phyloP scores from a whole-genome alignment of 2,329 filamentous ascomycete genomes.

The Gremmenia infestans region DNA sequence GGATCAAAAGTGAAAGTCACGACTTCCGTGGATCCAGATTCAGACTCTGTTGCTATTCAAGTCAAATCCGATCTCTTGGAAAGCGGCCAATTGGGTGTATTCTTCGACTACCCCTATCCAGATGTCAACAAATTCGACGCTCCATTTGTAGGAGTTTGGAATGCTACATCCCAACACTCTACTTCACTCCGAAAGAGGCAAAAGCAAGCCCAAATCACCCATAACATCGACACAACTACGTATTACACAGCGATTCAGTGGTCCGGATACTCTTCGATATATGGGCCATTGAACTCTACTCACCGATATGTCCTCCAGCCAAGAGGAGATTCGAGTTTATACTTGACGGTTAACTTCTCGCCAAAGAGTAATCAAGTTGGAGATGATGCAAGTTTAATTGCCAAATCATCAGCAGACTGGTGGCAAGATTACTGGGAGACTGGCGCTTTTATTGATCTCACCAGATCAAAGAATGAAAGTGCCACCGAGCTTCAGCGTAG shows the following conservation, averaged over 20 bases:
- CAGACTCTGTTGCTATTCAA: conserved; percentile 35
- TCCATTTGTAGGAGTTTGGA: conserved; percentile 37
- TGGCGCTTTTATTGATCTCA: conserved; percentile 40
- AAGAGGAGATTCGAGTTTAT: neutral
- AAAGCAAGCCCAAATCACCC: conserved; percentile 32
- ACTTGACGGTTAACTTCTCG: conserved; percentile 19
- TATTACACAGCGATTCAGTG: conserved; percentile 33
- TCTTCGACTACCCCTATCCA: conserved; percentile 40
- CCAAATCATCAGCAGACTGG: conserved; percentile 10
- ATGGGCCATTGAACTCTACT: conserved; percentile 8
- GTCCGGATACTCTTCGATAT: conserved; percentile 14
- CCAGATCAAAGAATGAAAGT: conserved; percentile 31
- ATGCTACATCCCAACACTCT: conserved; percentile 37
- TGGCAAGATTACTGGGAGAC: conserved; percentile 31
- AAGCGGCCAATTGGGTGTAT: conserved; percentile 32
- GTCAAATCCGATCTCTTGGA: conserved; percentile 35
- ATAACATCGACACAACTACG: conserved; percentile 35
- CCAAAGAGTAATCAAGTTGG: neutral
- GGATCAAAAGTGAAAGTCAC: conserved; percentile 31
- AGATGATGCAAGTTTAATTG: neutral
- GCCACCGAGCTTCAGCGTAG: conserved; percentile 41
- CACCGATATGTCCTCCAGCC: conserved; percentile 23
- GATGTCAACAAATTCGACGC: conserved; percentile 41
- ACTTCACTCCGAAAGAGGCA: conserved; percentile 25
- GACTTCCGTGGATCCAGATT: conserved; percentile 36